A percentile compares a stretch with the other conserved stretches of the same genome.
phyloP scores from a whole-genome alignment of 768 basidiomycete species.

The Boletus edulis region DNA sequence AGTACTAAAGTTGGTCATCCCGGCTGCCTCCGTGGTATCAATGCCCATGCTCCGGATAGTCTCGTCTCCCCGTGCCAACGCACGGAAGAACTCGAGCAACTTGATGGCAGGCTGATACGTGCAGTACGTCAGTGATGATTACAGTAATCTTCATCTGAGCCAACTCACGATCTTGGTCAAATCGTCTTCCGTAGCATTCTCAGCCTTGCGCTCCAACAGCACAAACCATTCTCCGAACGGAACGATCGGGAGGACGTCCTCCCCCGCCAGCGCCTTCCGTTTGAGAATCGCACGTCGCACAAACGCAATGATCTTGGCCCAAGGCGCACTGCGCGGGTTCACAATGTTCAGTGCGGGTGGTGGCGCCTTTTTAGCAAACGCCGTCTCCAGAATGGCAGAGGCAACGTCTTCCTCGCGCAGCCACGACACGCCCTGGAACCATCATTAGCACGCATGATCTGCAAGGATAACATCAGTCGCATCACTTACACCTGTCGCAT shows the following conservation, averaged over 20 bases:
- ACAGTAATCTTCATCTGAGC: background rate
- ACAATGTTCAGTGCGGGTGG: constrained; percentile 35
- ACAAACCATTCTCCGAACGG: constrained; percentile 36
- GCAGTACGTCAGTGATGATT: background rate
- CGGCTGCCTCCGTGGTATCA: constrained; percentile 12
- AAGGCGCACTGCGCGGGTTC: constrained; percentile 36
- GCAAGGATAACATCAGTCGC: background rate
- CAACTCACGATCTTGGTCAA: constrained; percentile 31
- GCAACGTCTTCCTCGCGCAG: constrained; percentile 41
- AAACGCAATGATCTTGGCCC: constrained; percentile 29
- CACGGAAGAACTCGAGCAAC: constrained; percentile 34
- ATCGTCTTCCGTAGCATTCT: constrained; percentile 24
- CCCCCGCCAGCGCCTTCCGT: background rate
- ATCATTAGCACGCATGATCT: background rate
- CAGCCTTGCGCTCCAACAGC: constrained; percentile 21
- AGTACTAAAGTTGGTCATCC: constrained; percentile 22
- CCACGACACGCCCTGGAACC: constrained; percentile 35
- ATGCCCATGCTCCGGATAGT: background rate
- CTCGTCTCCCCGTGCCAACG: constrained; percentile 18
- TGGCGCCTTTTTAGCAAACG: constrained; percentile 12
- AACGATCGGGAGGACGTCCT: constrained; percentile 27
- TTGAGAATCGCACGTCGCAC: constrained; percentile 19
- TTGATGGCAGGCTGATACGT: constrained; percentile 31
- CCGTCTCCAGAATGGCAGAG: constrained; percentile 29
- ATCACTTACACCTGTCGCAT: constrained; percentile 31